Evolutionary conservation across 2,329 filamentous ascomycete species (phyloP), one percentile per base, ranked within the genome.

Genomic region (Emydomyces testavorans): DNA sequence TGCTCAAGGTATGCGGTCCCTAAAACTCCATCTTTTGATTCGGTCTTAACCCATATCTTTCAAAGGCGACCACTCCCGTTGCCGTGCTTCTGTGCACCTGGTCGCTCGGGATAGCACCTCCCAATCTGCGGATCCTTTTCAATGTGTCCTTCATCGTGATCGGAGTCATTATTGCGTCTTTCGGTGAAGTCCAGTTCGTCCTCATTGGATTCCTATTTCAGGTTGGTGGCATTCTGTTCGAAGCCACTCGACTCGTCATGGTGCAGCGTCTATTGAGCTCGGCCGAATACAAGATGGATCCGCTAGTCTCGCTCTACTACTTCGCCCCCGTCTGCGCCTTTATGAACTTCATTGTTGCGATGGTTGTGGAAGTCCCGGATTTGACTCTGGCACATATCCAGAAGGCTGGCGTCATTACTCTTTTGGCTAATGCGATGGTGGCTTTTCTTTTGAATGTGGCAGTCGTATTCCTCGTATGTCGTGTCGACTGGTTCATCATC

Each of bases 61-160:
- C 16, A 13, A 54, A 89, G 85, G 92, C 92, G 56, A 95, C 88
- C 36, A 96, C 86, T 26, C 92, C 92, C 13, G 89, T 96, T 51
- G 89, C 88, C 46, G 89, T 96, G 45, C 79, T 98, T 32, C 70
- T 96, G 56, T 83, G 86, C 34, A 86, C 87, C 56, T 96, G 92
- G 90, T 73, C 76, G 46, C 80, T 96, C 60, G 86, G 88, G 50
- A 80, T 94, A 53, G 80, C 85, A 11, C 80, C 85, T 53, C 85
- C 87, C 46, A 93, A 88, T 71, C 65, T 92, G 57, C 89, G 81
- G 72, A 84, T 87, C 41, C 82, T 98, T 59, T 77, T 85, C 63
- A 98, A 98, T 64, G 89, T 98, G 53, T 92, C 85, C 35, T 77
- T 90, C 64, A 98, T 98, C 60, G 92, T 96, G 45, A 67, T 96